Percentiles rank a stretch among this genome's conserved stretches.
Evolutionary conservation across 352 stramenopile species (phyloP).

Genomic region (Globisporangium lucens): DNA sequence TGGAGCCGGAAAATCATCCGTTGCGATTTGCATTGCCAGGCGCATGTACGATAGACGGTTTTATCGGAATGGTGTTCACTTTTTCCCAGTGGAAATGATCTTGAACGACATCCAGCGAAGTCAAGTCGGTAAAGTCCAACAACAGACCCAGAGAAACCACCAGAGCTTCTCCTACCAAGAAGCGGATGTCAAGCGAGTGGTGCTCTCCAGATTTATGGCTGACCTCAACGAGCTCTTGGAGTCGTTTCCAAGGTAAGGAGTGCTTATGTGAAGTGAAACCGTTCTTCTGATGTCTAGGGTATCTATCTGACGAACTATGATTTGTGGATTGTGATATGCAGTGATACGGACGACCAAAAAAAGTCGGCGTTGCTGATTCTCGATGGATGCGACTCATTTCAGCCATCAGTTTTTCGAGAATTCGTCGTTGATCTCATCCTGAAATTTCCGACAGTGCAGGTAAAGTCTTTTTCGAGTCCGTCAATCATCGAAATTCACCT

Average conservation of each 20-base stretch:
- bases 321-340: neutral
- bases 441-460: constrained; percentile 40
- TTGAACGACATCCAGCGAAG: constrained; percentile 27
- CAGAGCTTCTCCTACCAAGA: neutral
- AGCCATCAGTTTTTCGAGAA: constrained; percentile 33
- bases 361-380: constrained; percentile 42
- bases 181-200: neutral
- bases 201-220: constrained; percentile 26
- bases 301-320: neutral
- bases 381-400: constrained; percentile 58
- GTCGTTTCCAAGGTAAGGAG: constrained; percentile 33
- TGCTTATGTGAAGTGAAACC: neutral
- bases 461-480: constrained; percentile 18
- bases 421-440: constrained; percentile 40
- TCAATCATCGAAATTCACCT: neutral
- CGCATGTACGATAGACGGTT: constrained; percentile 32
- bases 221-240: constrained; percentile 29
- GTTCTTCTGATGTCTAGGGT: neutral
- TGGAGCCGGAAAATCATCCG: constrained; percentile 59
- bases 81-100: constrained; percentile 44
- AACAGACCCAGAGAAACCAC: neutral
- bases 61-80: constrained; percentile 57
- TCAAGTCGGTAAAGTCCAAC: neutral
- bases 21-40: constrained; percentile 56
- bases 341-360: constrained; percentile 17